phyloP scores from a whole-genome alignment of 108 stramenopile genomes.

The Aureococcus anophagefferens region DNA sequence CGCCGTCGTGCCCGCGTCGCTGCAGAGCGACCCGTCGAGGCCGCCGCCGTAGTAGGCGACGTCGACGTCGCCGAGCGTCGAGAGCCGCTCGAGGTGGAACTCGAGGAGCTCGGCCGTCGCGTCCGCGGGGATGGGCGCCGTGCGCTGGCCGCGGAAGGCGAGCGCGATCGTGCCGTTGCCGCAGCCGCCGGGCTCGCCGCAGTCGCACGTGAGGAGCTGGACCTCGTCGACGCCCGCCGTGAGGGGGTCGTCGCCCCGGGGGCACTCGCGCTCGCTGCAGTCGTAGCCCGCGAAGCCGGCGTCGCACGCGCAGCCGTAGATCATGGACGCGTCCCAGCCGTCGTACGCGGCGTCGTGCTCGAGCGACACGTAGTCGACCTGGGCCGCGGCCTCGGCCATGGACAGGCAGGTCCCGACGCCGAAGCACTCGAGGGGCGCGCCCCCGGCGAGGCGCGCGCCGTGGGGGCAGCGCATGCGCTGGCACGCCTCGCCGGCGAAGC shows the following conservation, averaged over 20 bases:
- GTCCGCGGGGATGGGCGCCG: constrained; percentile 44
- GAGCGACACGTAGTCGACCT: constrained; percentile 17
- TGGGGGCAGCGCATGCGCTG: constrained; percentile 24
- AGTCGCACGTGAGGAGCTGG: constrained; percentile 43
- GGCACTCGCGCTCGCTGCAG: constrained; percentile 40
- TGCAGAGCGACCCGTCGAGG: constrained; percentile 10
- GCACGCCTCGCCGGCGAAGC: constrained; percentile 29
- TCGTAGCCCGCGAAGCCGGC: constrained; percentile 38
- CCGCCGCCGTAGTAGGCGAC: constrained; percentile 28
- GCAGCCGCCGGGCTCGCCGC: constrained; percentile 6
- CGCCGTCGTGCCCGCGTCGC: constrained; percentile 34
- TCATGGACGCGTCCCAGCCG: constrained; percentile 48
- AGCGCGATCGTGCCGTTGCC: constrained; percentile 36
- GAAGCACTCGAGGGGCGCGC: constrained; percentile 21
- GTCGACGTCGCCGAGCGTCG: constrained; percentile 28
- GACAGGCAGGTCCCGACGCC: constrained; percentile 23
- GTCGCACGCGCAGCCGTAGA: constrained; percentile 43
- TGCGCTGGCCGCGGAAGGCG: constrained; percentile 44
- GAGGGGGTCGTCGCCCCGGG: constrained; percentile 45
- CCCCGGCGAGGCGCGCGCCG: constrained; percentile 18
- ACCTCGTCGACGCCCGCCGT: constrained; percentile 46
- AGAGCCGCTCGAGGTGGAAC: constrained; percentile 37
- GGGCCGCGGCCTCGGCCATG: constrained; percentile 23
- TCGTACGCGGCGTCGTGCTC: constrained; percentile 22
- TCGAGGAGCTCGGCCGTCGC: constrained; percentile 46